Evolutionary conservation across 108 stramenopile species (phyloP).

Genomic region (Pseudonitzschia delicatissima): DNA sequence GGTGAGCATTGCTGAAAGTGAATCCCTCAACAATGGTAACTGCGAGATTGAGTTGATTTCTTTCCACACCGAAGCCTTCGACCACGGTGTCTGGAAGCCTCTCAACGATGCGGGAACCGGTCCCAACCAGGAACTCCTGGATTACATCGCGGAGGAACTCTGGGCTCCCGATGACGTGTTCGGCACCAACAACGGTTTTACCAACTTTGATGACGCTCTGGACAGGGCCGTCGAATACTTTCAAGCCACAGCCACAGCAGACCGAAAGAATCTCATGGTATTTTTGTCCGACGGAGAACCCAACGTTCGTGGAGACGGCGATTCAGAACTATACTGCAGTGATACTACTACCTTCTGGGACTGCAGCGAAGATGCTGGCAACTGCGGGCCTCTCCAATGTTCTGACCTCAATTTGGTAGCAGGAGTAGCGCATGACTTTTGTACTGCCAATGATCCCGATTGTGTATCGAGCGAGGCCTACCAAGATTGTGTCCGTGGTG

Average conservation of each 20-base stretch:
- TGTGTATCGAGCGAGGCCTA: background rate
- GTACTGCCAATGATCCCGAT: background rate
- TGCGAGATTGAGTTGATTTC: constrained; percentile 25
- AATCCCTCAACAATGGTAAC: constrained; percentile 21
- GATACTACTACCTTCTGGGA: background rate
- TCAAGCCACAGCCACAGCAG: background rate
- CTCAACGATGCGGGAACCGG: background rate
- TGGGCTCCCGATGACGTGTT: background rate
- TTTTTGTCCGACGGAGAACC: constrained; percentile 39
- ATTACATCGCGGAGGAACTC: background rate
- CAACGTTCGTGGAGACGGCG: constrained; percentile 36
- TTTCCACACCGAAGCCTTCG: constrained; percentile 23
- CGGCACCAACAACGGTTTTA: constrained; percentile 24
- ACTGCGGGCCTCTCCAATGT: background rate
- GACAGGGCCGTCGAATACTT: constrained; percentile 29
- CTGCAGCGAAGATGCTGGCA: background rate
- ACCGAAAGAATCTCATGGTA: constrained; percentile 25
- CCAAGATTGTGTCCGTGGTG: constrained; percentile 18
- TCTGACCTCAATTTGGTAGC: background rate
- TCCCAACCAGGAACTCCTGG: constrained; percentile 5
- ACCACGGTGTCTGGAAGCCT: constrained; percentile 7
- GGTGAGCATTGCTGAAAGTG: constrained; percentile 7
- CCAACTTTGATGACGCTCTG: constrained; percentile 39
- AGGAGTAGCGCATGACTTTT: constrained; percentile 3
- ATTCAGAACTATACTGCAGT: constrained; percentile 19